Evolutionary conservation across 225 moss, liverwort and hornwort genomes (phyloP).

Genomic region (Polytrichum commune): DNA sequence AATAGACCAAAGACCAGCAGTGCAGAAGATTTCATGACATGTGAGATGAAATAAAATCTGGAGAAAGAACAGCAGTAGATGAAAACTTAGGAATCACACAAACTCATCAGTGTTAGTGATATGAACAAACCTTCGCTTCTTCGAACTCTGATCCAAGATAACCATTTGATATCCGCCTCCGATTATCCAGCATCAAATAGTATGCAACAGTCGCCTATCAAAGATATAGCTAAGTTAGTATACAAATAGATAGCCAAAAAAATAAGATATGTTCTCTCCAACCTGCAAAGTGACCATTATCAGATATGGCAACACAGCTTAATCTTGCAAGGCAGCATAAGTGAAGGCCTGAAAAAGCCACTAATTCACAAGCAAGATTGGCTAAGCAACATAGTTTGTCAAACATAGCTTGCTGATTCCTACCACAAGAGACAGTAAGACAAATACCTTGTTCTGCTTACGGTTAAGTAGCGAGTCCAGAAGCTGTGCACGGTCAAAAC

Average conservation of each 20-base stretch:
- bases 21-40: too few relatives aligned
- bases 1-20: too few relatives aligned
- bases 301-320: too few relatives aligned
- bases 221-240: too few relatives aligned
- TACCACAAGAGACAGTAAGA: background rate
- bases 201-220: constrained; percentile 61
- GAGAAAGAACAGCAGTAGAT: too few relatives aligned
- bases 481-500: constrained; percentile 48
- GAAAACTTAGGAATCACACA: background rate
- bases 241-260: too few relatives aligned
- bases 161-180: constrained; percentile 51
- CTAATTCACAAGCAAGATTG: too few relatives aligned
- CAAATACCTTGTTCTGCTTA: constrained; percentile 43
- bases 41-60: too few relatives aligned
- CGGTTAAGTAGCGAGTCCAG: constrained; percentile 42
- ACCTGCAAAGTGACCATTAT: too few relatives aligned
- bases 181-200: constrained; percentile 64
- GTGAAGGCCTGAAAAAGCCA: too few relatives aligned
- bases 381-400: background rate
- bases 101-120: background rate
- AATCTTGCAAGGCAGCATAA: too few relatives aligned
- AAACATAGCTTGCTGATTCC: background rate
- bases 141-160: constrained; percentile 56
- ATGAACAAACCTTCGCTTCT: constrained; percentile 35
- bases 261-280: too few relatives aligned